phyloP scores from a whole-genome alignment of 2,329 filamentous ascomycete genomes.

The Coleophoma cylindrospora region DNA sequence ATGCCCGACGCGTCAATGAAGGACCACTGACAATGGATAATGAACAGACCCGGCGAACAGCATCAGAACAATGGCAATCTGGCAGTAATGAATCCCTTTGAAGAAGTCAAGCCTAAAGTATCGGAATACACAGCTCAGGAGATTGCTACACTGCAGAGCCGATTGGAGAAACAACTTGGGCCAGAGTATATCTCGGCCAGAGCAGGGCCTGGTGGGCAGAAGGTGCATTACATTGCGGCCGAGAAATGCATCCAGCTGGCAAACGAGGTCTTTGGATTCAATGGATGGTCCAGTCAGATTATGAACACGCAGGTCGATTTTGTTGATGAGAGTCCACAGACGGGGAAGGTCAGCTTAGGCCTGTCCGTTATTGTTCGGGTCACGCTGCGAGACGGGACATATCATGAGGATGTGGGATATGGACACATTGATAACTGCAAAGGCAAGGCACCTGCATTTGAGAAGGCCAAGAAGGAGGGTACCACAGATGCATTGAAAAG shows the following conservation, averaged over 20 bases:
- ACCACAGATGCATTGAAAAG: slow-evolving; percentile 93
- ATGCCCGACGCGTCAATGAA: slow-evolving; percentile 2
- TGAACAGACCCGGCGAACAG: slow-evolving; percentile 62
- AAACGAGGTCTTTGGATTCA: slow-evolving; percentile 95
- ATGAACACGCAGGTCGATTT: slow-evolving; percentile 94
- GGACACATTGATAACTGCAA: slow-evolving; percentile 95
- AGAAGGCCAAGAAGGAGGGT: slow-evolving; percentile 98
- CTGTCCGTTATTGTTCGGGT: slow-evolving; percentile 88
- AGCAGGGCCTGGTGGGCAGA: slow-evolving; percentile 75
- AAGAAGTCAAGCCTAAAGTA: slow-evolving; percentile 63
- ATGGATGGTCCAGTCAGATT: slow-evolving; percentile 96
- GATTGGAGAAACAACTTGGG: slow-evolving; percentile 87
- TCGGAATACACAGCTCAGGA: slow-evolving; percentile 84
- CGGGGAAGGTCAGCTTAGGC: slow-evolving; percentile 75
- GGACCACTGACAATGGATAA: no score
- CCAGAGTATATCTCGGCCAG: slow-evolving; percentile 93
- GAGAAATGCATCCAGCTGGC: slow-evolving; percentile 95
- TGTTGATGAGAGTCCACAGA: slow-evolving; percentile 78
- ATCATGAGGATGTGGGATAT: slow-evolving; percentile 95
- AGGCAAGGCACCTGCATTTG: slow-evolving; percentile 91
- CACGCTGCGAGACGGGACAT: slow-evolving; percentile 89
- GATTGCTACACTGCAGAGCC: slow-evolving; percentile 80
- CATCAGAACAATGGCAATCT: slow-evolving; percentile 37
- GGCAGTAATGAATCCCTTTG: slow-evolving; percentile 70
- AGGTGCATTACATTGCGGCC: slow-evolving; percentile 90